A percentile compares a stretch with the other conserved stretches of the same genome.
phyloP scores from a whole-genome alignment of 1,139 yeast genomes.

The Geotrichum phurueaensis region DNA sequence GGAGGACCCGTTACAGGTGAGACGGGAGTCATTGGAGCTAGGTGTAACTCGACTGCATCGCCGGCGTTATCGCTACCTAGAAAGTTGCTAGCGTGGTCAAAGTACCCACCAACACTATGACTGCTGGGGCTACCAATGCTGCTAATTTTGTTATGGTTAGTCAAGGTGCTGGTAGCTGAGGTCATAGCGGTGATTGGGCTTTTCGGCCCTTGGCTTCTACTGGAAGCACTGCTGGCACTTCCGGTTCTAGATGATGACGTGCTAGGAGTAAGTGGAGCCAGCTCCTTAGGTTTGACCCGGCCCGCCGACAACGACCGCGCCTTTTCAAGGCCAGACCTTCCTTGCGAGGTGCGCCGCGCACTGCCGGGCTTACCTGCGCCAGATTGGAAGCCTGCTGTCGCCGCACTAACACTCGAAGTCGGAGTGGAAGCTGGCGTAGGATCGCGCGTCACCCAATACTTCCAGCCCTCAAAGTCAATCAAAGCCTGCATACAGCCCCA shows the following conservation, averaged over 20 bases:
- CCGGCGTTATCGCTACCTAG: neutral
- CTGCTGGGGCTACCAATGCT: neutral
- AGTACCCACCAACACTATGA: neutral
- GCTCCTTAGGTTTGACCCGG: neutral
- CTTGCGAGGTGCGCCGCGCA: neutral
- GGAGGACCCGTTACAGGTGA: constrained; percentile 6
- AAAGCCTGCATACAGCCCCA: constrained; percentile 95
- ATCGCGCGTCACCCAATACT: constrained; percentile 57
- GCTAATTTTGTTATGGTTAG: neutral
- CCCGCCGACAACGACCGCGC: neutral
- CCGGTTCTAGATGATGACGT: neutral
- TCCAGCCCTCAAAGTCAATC: constrained; percentile 95
- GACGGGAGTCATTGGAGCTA: constrained; percentile 9
- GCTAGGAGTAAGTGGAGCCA: neutral
- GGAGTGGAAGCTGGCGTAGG: constrained; percentile 4
- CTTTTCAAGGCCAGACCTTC: neutral
- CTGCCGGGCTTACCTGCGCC: neutral
- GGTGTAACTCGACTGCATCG: neutral
- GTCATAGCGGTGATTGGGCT: neutral
- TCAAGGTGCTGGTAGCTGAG: neutral
- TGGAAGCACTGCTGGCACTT: neutral
- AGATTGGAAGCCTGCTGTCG: neutral
- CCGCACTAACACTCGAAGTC: neutral
- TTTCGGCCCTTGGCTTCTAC: neutral
- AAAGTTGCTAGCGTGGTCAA: neutral